A percentile compares a stretch with the other conserved stretches of the same genome.
phyloP scores from a whole-genome alignment of 2,329 filamentous ascomycete species.

The Fusarium temperatum region DNA sequence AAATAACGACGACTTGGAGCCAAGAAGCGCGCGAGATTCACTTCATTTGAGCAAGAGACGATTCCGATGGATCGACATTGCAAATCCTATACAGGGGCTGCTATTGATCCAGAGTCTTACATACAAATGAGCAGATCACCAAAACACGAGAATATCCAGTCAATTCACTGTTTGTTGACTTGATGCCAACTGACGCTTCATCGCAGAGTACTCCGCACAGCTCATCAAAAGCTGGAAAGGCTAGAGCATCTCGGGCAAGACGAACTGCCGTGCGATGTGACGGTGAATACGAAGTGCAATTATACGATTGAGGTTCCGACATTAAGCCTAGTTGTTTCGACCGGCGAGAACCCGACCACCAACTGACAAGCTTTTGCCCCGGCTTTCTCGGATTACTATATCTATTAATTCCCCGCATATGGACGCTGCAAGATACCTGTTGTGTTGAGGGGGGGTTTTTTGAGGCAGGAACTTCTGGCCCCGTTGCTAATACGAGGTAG shows the following conservation, averaged over 20 bases:
- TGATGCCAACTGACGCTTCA: background rate
- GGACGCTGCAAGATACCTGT: background rate
- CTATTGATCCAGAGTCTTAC: background rate
- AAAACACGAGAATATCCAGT: background rate
- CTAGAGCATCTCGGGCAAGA: conserved; percentile 7
- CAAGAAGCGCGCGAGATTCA: conserved; percentile 27
- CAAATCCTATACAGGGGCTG: conserved; percentile 7
- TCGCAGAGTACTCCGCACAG: background rate
- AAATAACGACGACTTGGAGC: conserved; percentile 12
- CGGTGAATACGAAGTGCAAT: conserved; percentile 33
- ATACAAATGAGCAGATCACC: background rate
- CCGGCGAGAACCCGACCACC: conserved; percentile 15
- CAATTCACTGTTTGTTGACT: background rate
- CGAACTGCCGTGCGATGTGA: conserved; percentile 6
- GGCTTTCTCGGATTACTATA: conserved; percentile 11
- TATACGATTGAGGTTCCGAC: conserved; percentile 16
- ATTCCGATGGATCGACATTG: conserved; percentile 37
- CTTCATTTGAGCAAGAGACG: conserved; percentile 34
- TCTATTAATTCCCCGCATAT: conserved; percentile 25
- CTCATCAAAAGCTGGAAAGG: background rate
- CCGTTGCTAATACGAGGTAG: background rate
- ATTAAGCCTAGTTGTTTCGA: conserved; percentile 26
- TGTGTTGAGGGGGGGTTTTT: background rate
- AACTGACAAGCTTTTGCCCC: conserved; percentile 35
- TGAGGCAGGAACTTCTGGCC: conserved; percentile 1